These are phyloP conservation scores for Cyclotella baltica DNA, from an alignment of 108 stramenopile species.

Conservation along the genomic window DNA sequence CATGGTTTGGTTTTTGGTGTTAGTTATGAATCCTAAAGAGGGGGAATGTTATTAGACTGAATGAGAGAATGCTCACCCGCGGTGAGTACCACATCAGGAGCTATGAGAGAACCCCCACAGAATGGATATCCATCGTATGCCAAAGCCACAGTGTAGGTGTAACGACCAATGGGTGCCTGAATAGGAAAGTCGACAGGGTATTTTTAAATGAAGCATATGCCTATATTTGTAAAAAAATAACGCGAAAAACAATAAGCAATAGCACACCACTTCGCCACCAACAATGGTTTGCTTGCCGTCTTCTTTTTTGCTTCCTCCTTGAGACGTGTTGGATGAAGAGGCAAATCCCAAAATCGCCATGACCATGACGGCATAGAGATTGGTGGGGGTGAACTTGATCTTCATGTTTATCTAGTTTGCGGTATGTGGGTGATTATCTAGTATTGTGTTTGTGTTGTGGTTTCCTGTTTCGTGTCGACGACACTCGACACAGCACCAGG, in stretches of 20 bases:
- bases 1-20: background rate
- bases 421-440: too few relatives aligned
- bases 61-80: background rate
- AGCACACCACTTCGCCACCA: background rate
- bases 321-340: background rate
- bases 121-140: background rate
- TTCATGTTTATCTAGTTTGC: background rate
- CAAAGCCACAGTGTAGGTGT: background rate
- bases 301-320: background rate
- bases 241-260: background rate
- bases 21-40: background rate
- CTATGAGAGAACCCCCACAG: conserved; percentile 26
- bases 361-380: background rate
- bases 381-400: background rate
- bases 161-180: background rate
- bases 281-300: conserved; percentile 6
- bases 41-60: background rate
- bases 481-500: too few relatives aligned
- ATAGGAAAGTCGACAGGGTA: background rate
- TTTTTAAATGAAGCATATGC: background rate
- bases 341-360: background rate
- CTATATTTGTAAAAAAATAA: background rate
- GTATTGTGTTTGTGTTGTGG: too few relatives aligned
- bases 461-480: too few relatives aligned
- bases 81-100: conserved; percentile 9